These are phyloP conservation scores for Sclerospora graminicola DNA, from an alignment of 352 stramenopile genomes.

Conservation along the genomic window DNA sequence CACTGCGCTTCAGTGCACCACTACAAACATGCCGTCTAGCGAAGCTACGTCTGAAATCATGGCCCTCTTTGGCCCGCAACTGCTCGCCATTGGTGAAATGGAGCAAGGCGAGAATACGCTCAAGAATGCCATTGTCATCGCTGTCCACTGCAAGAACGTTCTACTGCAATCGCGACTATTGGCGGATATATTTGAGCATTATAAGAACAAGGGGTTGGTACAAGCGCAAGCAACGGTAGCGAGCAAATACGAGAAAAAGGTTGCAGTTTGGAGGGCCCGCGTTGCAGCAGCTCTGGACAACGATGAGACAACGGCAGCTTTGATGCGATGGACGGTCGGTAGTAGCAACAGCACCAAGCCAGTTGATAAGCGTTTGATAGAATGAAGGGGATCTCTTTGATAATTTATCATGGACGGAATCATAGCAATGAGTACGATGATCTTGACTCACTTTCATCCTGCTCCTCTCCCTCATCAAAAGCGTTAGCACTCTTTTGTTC, in stretches of 20 bases:
- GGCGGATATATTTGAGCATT: constrained; percentile 45
- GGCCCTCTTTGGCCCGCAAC: constrained; percentile 48
- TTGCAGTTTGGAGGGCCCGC: constrained; percentile 32
- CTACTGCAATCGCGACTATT: constrained; percentile 57
- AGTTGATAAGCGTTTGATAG: background rate
- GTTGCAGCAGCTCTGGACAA: constrained; percentile 37
- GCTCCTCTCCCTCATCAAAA: background rate
- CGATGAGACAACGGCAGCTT: constrained; percentile 17
- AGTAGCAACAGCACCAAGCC: constrained; percentile 2
- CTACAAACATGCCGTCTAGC: constrained; percentile 33
- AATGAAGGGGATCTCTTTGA: background rate
- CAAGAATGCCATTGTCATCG: constrained; percentile 39
- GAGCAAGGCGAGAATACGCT: constrained; percentile 55
- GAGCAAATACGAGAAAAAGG: constrained; percentile 64
- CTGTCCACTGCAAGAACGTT: constrained; percentile 54
- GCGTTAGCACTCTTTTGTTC: background rate
- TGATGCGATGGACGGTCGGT: constrained; percentile 40
- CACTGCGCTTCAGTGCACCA: constrained; percentile 33
- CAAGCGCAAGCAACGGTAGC: constrained; percentile 33
- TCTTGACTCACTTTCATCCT: background rate
- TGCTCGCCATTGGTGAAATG: constrained; percentile 26
- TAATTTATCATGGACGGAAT: too few relatives aligned
- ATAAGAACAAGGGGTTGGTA: constrained; percentile 24
- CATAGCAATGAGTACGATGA: background rate
- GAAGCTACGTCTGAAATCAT: constrained; percentile 59